Base-by-base conservation (phyloP, 108 stramenopile species). In the Nitzschia inconspicua region DNA sequence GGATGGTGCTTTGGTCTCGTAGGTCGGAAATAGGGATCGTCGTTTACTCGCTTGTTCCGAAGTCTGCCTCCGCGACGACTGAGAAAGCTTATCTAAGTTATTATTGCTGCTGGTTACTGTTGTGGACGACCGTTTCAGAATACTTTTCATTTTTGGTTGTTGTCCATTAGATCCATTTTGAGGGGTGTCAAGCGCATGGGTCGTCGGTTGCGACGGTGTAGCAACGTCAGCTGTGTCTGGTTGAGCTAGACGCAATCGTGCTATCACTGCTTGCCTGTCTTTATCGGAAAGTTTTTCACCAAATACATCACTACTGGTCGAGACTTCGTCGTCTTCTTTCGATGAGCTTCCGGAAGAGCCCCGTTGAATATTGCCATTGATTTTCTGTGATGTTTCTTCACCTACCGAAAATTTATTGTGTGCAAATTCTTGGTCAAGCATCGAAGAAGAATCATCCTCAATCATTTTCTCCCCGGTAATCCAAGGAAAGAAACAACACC, bases 181-280 rank as follows among this genome's bases (percentile, higher is more conserved):
- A 6, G 10, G 8, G 8, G 10, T 46, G n/a, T 14, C 32, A 43
- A 11, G 35, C 8, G 27, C 44, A 46, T 46, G 9, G 44, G 44
- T 46, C n/a, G 16, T 9, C 16, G 44, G 18, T 18, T 7, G 18
- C n/a, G 51, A 31, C 8, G 51, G 18, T 13, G 51, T 31, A 18
- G 51, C 30, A 14, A 14, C 29, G 23, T 31, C 51, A 10, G 26
- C 3, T 30, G 51, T 36, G 39, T 66, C 61, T 4, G 71, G 39
- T 66, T 73, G 46, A 6, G 74, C 42, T 46, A 79, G 50, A 34
- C 77, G 59, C 16, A 81, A 60, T 16, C 74, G 31, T 2, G 79
- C 83, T 19, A 80, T 18, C 3, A 78, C 70, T n/a, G 74, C 74
- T 31, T 66, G 65, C 31, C 76, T 69, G 14, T 72, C 70, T 29